Base-by-base conservation (phyloP, 495 filamentous ascomycete genomes). In the Talaromyces nanjingensis region DNA sequence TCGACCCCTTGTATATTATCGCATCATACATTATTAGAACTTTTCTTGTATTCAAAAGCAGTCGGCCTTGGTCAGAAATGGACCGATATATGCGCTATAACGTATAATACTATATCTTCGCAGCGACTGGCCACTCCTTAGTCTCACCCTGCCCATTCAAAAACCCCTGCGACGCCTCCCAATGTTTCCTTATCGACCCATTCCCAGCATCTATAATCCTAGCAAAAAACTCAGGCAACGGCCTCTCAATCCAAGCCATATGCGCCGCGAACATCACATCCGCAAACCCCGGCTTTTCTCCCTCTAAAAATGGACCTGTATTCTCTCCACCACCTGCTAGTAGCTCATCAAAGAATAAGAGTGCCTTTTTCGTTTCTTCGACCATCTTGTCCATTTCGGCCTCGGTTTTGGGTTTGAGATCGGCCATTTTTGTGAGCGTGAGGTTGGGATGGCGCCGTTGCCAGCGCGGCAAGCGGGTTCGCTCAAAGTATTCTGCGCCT, bases 201-300 rank as follows among this genome's bases (percentile, higher is more conserved):
- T 62, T 34, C n/a, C 60, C 45, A n/a, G 42, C 42, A 5, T 62
- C 45, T 6, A 62, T 14, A 16, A 39, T 37, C 18, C 4, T 37
- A 7, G 11, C 27, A 42, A 60, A 60, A 39, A 60, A 33, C 47
- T 63, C 49, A 54, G 61, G 49, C 18, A 24, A 31, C 25, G 61
- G 9, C 24, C 61, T 29, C 47, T 57, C 61, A 37, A 54, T 33
- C 49, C 61, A 63, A 29, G 49, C 61, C 47, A 63, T 31, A 45
- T 49, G 49, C 14, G 47, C 42, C n/a, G 53, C 53, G 27, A 63
- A 29, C 37, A 63, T 54, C 24, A 63, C 29, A 63, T 63, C 61
- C 18, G 61, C 61, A 20, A 18, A 63, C 6, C 47, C 61, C 0
- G 61, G 49, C 31, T 63, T 54, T 14, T 63, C 53, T 4, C 61